A percentile compares a stretch with the other conserved stretches of the same genome.
Evolutionary conservation across 2,329 filamentous ascomycete genomes (phyloP).

Genomic region (Tolypocladium ovalisporum): DNA sequence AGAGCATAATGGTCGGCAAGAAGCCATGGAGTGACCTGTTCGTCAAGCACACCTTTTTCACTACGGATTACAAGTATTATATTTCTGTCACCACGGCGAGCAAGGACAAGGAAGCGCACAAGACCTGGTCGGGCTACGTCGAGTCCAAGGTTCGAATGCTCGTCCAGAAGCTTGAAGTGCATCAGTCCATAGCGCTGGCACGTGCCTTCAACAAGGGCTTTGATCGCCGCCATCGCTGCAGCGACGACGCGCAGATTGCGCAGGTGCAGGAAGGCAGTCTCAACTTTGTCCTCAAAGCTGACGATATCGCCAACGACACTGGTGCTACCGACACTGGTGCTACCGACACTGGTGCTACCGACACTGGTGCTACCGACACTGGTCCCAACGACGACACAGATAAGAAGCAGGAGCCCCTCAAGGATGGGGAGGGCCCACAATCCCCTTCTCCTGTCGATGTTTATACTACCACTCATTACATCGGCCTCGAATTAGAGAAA

Average conservation of each 20-base stretch:
- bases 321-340: no score
- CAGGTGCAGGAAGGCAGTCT: conserved; percentile 45
- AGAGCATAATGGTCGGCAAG: conserved; percentile 68
- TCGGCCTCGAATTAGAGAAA: conserved; percentile 71
- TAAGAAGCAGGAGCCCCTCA: conserved; percentile 21
- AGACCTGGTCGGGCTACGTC: conserved; percentile 82
- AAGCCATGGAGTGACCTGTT: conserved; percentile 82
- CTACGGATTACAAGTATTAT: conserved; percentile 88
- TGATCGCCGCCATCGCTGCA: conserved; percentile 68
- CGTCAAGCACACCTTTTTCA: conserved; percentile 86
- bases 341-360: no score
- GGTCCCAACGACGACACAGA: not conserved
- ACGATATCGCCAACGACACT: conserved; percentile 20
- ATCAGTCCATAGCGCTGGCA: conserved; percentile 68
- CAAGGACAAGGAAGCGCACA: conserved; percentile 72
- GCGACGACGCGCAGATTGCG: conserved; percentile 36
- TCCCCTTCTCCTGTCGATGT: conserved; percentile 31
- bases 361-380: no score
- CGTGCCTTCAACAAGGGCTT: conserved; percentile 92
- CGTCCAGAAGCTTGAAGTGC: conserved; percentile 71
- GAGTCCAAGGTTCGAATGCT: conserved; percentile 87
- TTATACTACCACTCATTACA: conserved; percentile 89
- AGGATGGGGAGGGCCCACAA: conserved; percentile 30
- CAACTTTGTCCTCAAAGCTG: conserved; percentile 28
- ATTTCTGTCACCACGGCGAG: conserved; percentile 78